Evolutionary conservation across 306 rosid genomes (phyloP), one percentile per base, ranked within the genome.

Genomic region (Urtica urens): DNA sequence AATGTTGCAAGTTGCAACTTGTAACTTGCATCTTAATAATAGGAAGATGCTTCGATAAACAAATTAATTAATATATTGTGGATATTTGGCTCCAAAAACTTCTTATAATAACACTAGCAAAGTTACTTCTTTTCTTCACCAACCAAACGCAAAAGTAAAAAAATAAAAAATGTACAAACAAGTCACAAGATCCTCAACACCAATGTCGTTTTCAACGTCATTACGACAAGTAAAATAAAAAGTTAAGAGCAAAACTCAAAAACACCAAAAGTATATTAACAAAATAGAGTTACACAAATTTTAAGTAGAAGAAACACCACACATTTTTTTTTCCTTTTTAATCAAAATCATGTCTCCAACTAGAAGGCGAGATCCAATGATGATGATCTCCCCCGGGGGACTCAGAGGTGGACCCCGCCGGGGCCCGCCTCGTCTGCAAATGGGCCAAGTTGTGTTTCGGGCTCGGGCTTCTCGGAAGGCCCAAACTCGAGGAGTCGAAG

Each of bases 341-440:
- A 47, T 49, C 47, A 49, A 68, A 69, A 47, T 76, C 78, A 50
- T 53, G 78, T 38, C 75, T 64, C 99, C 95, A 77, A 30, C 80
- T 74, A 6, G 60, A 44, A 28, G 80, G 92, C 17, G 66, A 16
- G n/a, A 72, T 56, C 95, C 92, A 85, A 42, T 81, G n/a, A n/a
- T n/a, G n/a, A n/a, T n/a, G 85, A 14, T 81, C 95, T 1, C 53
- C 53, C 14, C 33, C 28, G 10, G 65, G 61, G 6, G 68, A 55
- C 1, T 72, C 77, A 1, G 82, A 77, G 62, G 73, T 43, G 6
- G 52, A 72, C 8, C 73, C 71, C 3, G 59, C 17, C 7, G 64
- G 17, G 9, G 64, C 53, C 55, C 71, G 58, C 57, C 76, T 68
- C 14, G 71, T 66, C 20, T 68, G 73, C 38, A 67, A 54, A 0